phyloP scores from a whole-genome alignment of 2,329 filamentous ascomycete genomes.

The Phyllachora maydis region DNA sequence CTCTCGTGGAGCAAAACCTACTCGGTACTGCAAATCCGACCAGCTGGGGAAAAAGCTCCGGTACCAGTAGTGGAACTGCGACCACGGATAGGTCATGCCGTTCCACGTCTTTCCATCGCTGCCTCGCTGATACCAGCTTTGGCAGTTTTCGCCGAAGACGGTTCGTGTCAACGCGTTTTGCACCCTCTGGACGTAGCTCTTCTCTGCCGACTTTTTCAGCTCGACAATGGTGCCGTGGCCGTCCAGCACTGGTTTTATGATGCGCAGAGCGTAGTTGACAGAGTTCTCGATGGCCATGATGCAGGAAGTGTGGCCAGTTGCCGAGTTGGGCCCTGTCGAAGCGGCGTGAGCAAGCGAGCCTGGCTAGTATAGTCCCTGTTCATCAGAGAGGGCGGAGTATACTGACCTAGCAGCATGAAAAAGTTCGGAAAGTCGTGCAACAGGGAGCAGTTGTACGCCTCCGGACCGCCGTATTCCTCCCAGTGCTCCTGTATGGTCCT shows the following conservation, averaged over 20 bases:
- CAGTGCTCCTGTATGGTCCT: constrained; percentile 25
- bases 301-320: constrained; percentile 32
- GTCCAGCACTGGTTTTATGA: constrained; percentile 26
- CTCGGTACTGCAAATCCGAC: too few species aligned
- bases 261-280: constrained; percentile 35
- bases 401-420: constrained; percentile 33
- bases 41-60: constrained; percentile 14
- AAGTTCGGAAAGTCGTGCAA: constrained; percentile 44
- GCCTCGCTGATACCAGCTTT: constrained; percentile 15
- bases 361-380: neutral
- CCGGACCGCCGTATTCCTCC: constrained; percentile 34
- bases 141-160: constrained; percentile 13
- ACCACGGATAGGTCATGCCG: constrained; percentile 14
- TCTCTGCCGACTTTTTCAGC: constrained; percentile 14
- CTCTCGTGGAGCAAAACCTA: too few species aligned
- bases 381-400: neutral
- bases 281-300: constrained; percentile 35
- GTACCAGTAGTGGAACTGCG: constrained; percentile 15
- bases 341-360: neutral
- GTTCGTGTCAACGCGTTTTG: constrained; percentile 13
- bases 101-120: constrained; percentile 11
- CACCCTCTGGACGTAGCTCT: constrained; percentile 10
- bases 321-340: constrained; percentile 32
- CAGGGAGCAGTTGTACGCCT: constrained; percentile 36
- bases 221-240: constrained; percentile 11